Percentiles rank a stretch among this genome's conserved stretches.
These are phyloP conservation scores for Epichloe sibirici DNA, from an alignment of 2,329 filamentous ascomycete genomes.

Conservation along the genomic window DNA sequence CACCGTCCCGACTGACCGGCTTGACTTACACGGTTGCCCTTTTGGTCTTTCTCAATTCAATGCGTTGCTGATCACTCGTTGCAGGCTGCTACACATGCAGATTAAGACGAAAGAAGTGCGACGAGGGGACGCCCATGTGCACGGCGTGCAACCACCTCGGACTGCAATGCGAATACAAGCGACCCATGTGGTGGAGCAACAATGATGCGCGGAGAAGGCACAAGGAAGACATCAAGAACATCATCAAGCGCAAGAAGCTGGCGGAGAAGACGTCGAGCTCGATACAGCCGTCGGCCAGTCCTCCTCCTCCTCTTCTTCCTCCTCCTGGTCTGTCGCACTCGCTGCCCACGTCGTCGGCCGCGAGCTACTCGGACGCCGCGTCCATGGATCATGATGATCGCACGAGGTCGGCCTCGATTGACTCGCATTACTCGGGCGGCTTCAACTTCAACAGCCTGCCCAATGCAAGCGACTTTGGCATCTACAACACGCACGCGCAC, in stretches of 20 bases:
- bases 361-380: conserved; percentile 64
- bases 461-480: conserved; percentile 41
- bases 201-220: conserved; percentile 72
- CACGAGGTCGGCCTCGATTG: conserved; percentile 65
- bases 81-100: conserved; percentile 58
- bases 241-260: conserved; percentile 94
- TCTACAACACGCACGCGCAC: conserved; percentile 48
- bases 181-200: conserved; percentile 96
- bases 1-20: not conserved
- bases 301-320: conserved; percentile 36
- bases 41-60: conserved; percentile 4
- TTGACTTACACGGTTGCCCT: not conserved
- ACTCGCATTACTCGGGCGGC: conserved; percentile 62
- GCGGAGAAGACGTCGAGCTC: conserved; percentile 64
- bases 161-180: conserved; percentile 88
- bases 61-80: conserved; percentile 2
- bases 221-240: conserved; percentile 92
- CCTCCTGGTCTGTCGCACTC: conserved; percentile 74
- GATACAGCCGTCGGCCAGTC: conserved; percentile 45
- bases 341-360: conserved; percentile 67
- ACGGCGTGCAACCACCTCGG: conserved; percentile 62
- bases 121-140: conserved; percentile 51
- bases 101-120: conserved; percentile 56
- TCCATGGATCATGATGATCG: conserved; percentile 29
- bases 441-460: conserved; percentile 62